These are phyloP conservation scores for Castanea mollissima DNA, from an alignment of 306 rosid species.

Conservation along the genomic window DNA sequence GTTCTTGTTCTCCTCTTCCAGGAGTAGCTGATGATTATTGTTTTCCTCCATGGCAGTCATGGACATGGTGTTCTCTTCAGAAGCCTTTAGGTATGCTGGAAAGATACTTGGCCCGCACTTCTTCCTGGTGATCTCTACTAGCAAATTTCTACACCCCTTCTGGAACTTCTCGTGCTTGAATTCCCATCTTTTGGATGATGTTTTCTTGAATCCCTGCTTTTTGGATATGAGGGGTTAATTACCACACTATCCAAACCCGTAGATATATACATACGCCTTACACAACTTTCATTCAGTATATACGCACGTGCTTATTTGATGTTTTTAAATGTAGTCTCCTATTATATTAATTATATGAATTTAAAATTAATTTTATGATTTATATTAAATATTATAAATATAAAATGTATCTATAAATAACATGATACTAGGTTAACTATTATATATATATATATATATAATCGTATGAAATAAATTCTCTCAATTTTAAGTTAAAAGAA, in stretches of 20 bases:
- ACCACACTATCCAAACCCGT: not conserved
- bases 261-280: too few species aligned
- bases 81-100: conserved; percentile 70
- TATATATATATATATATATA: too few species aligned
- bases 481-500: too few species aligned
- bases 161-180: conserved; percentile 85
- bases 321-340: too few species aligned
- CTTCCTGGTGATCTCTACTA: conserved; percentile 64
- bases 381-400: too few species aligned
- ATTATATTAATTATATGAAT: too few species aligned
- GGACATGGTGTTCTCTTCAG: conserved; percentile 37
- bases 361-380: too few species aligned
- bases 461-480: too few species aligned
- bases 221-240: not conserved
- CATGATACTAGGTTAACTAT: too few species aligned
- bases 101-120: conserved; percentile 82
- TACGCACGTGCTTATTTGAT: too few species aligned
- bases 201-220: conserved; percentile 76
- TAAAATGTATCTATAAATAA: too few species aligned
- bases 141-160: conserved; percentile 51
- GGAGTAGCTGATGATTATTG: conserved; percentile 31
- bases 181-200: conserved; percentile 76
- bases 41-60: conserved; percentile 26
- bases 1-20: conserved; percentile 72
- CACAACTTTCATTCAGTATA: too few species aligned